phyloP scores from a whole-genome alignment of 805 yeast genomes.

The Zygosaccharomyces bisporus region DNA sequence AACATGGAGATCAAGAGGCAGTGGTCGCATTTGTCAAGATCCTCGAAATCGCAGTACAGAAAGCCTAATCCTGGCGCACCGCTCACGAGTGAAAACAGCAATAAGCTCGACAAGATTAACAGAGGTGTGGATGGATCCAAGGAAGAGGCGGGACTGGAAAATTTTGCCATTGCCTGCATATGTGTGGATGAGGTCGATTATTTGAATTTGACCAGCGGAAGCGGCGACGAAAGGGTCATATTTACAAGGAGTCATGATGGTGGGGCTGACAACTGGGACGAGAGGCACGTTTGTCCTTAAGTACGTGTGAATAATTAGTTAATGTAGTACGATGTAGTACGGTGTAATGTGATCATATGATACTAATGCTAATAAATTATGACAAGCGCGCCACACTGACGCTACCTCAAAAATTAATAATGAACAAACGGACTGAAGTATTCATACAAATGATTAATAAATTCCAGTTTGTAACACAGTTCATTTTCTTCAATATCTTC shows the following conservation, averaged over 20 bases:
- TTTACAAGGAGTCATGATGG: slow-evolving; percentile 34
- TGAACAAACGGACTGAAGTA: neutral
- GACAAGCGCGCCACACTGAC: slow-evolving; percentile 1
- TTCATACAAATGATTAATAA: too few species aligned
- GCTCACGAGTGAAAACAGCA: slow-evolving; percentile 51
- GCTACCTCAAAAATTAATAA: neutral
- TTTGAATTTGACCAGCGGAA: slow-evolving; percentile 53
- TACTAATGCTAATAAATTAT: slow-evolving; percentile 1
- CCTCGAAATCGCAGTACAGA: slow-evolving; percentile 60
- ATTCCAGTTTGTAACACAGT: neutral
- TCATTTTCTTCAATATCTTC: neutral
- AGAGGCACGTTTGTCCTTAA: slow-evolving; percentile 73
- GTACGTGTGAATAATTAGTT: neutral
- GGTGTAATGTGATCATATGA: slow-evolving; percentile 3
- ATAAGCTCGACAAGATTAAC: slow-evolving; percentile 61
- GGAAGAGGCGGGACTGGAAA: slow-evolving; percentile 57
- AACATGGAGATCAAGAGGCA: slow-evolving; percentile 54
- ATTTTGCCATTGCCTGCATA: slow-evolving; percentile 66
- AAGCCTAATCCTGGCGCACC: slow-evolving; percentile 69
- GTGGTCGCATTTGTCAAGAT: slow-evolving; percentile 59
- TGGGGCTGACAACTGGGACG: slow-evolving; percentile 64
- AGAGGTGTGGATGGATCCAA: slow-evolving; percentile 82
- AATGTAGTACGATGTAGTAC: slow-evolving; percentile 6
- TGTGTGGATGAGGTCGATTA: slow-evolving; percentile 69
- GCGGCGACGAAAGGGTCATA: slow-evolving; percentile 32